Evolutionary conservation across 495 filamentous ascomycete genomes (phyloP), one percentile per base, ranked within the genome.

Genomic region (Elasticomyces elasticus): DNA sequence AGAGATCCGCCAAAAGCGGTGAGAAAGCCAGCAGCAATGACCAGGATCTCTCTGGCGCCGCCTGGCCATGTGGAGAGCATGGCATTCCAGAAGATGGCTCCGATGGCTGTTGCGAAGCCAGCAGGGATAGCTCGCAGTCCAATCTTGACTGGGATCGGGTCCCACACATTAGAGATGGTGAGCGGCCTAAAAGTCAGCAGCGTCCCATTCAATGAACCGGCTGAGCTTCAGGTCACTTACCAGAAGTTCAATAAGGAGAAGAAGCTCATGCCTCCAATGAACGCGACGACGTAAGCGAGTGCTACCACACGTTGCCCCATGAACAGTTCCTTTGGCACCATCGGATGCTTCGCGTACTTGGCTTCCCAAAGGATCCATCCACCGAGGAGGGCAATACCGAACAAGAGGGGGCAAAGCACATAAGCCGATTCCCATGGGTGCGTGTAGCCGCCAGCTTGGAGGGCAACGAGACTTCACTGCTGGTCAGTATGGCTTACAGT

Each of bases 231-330:
- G n/a, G n/a, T n/a, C n/a, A n/a, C n/a, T n/a, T n/a, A n/a, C n/a
- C n/a, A n/a, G n/a, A n/a, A n/a, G n/a, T n/a, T n/a, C n/a, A n/a
- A n/a, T n/a, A n/a, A n/a, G n/a, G 64, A 60, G 17, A 64, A 52
- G 49, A 61, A 68, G 49, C 64, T 64, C 31, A 63, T 66, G 5
- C 62, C 65, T 0, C 62, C 61, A 19, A 69, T 64, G 54, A 66
- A 65, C 35, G 63, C 62, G 28, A 62, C 64, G 15, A 52, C 54
- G 52, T 62, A 65, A 49, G 55, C 55, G 24, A 69, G 59, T 2
- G 42, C 56, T 35, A 65, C 66, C 24, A 66, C 58, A 12, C 62
- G 52, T 13, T 66, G 59, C 9, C 62, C 64, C 11, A 56, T 60
- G 55, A 69, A 69, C 7, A 61, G 55, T 30, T 61, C 47, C 15